Evolutionary conservation across 192 early-diverging fungal species (phyloP).

Genomic region (Piromyces finnis): DNA sequence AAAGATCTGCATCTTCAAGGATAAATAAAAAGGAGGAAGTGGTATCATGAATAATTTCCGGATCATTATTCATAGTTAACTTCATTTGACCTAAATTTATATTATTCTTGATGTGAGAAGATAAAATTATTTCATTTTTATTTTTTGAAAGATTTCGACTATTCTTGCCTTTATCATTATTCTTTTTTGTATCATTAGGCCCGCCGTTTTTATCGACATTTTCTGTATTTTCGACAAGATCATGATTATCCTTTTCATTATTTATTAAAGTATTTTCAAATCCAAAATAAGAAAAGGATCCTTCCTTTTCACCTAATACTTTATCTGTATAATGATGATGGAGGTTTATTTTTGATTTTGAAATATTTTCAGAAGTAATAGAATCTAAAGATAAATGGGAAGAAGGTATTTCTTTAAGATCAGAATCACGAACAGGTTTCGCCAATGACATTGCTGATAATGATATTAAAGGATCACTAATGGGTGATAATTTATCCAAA

Average conservation of each 20-base stretch:
- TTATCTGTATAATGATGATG: no score
- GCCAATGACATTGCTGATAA: background rate
- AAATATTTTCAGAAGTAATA: background rate
- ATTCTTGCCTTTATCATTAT: no score
- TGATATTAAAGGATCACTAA: background rate
- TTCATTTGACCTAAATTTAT: background rate
- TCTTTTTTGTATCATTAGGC: no score
- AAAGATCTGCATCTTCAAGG: constrained; percentile 7
- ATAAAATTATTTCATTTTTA: background rate
- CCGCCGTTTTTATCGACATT: no score
- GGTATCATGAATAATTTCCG: background rate
- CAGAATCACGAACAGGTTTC: background rate
- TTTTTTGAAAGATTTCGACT: no score
- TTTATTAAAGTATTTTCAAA: no score
- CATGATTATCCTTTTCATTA: no score
- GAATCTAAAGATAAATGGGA: background rate
- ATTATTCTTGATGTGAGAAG: no score
- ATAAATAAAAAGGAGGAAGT: background rate
- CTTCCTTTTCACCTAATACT: no score
- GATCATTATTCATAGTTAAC: background rate
- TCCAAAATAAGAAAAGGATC: no score
- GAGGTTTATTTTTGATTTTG: background rate
- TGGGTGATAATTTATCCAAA: background rate
- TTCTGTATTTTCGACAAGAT: no score
- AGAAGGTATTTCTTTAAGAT: background rate